Percentiles rank a stretch among this genome's conserved stretches.
These are phyloP conservation scores for Suhomyces sp. DNA, from an alignment of 805 yeast genomes.

Conservation along the genomic window DNA sequence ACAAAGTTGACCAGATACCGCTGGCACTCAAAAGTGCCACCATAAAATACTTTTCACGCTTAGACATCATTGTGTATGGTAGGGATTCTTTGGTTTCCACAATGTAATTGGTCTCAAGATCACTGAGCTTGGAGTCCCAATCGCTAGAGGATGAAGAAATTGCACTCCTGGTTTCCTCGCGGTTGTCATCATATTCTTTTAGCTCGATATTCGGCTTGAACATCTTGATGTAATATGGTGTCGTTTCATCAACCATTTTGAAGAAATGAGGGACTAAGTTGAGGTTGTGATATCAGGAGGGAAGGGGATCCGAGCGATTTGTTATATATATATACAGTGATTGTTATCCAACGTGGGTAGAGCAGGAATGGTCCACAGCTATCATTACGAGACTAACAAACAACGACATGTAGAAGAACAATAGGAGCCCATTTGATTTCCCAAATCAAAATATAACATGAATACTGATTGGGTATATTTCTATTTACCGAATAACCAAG, in stretches of 20 bases:
- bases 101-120: not conserved
- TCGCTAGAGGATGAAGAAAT: not conserved
- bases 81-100: not conserved
- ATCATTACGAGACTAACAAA: not conserved
- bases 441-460: not conserved
- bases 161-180: not conserved
- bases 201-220: not conserved
- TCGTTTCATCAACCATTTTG: not conserved
- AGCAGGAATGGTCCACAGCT: not conserved
- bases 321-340: not conserved
- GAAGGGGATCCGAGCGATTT: not conserved
- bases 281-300: not conserved
- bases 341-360: not conserved
- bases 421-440: not conserved
- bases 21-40: slow-evolving; percentile 37
- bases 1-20: slow-evolving; percentile 67
- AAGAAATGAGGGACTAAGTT: not conserved
- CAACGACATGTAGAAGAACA: not conserved
- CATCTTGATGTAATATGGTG: slow-evolving; percentile 1
- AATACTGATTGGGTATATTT: not conserved
- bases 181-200: not conserved
- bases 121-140: not conserved
- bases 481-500: not conserved
- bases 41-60: slow-evolving; percentile 39
- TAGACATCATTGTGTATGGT: slow-evolving; percentile 46